Percentiles rank a stretch among this genome's conserved stretches.
Evolutionary conservation across 768 basidiomycete genomes (phyloP).

Genomic region (Leccinum boreale): DNA sequence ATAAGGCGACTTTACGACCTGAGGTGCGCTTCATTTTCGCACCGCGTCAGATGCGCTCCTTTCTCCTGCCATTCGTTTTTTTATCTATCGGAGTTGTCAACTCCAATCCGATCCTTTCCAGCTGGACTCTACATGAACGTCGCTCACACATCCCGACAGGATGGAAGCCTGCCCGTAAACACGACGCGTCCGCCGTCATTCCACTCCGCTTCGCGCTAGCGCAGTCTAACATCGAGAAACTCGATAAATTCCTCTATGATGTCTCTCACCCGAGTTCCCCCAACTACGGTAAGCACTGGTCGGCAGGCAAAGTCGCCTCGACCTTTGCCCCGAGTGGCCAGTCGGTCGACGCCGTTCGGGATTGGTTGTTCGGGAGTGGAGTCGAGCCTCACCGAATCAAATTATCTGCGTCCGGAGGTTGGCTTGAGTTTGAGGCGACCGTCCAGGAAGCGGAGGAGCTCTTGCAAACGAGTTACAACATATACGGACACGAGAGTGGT

Average conservation of each 20-base stretch:
- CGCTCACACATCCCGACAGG: conserved; percentile 38
- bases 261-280: conserved; percentile 44
- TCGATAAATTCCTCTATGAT: conserved; percentile 41
- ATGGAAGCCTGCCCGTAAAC: conserved; percentile 33
- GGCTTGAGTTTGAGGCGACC: conserved; percentile 41
- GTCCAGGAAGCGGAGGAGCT: conserved; percentile 43
- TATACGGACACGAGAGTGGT: conserved; percentile 39
- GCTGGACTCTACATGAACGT: conserved; percentile 11
- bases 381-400: conserved; percentile 34
- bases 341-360: conserved; percentile 36
- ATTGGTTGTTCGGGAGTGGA: conserved; percentile 40
- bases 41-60: conserved; percentile 10
- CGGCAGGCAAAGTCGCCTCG: conserved; percentile 36
- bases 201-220: conserved; percentile 46
- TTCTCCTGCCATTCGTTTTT: conserved; percentile 23
- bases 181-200: conserved; percentile 30
- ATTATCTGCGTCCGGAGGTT: conserved; percentile 32
- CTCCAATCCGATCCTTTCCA: conserved; percentile 8
- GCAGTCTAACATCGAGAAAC: conserved; percentile 38
- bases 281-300: conserved; percentile 47
- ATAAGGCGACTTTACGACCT: not conserved
- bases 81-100: conserved; percentile 16
- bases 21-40: not conserved
- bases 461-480: conserved; percentile 39
- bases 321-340: conserved; percentile 40